A percentile compares a stretch with the other conserved stretches of the same genome.
These are phyloP conservation scores for Aspergillus biplanus DNA, from an alignment of 495 filamentous ascomycete genomes.

Conservation along the genomic window DNA sequence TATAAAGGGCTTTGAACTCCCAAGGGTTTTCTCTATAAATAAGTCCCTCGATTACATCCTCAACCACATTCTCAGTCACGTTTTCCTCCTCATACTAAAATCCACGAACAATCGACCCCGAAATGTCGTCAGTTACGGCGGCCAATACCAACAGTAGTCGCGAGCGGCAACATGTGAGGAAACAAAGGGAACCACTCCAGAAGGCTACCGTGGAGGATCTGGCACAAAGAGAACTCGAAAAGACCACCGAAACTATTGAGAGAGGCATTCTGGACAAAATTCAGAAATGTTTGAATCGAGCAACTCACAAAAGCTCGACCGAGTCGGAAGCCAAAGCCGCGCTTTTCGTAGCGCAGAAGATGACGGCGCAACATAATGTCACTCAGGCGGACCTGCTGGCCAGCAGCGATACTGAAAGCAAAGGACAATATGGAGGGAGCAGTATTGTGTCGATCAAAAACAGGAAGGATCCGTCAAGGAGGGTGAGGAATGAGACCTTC, in stretches of 20 bases:
- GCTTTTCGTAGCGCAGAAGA: conserved; percentile 30
- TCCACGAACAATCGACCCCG: neutral
- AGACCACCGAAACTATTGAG: conserved; percentile 8
- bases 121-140: neutral
- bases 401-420: conserved; percentile 16
- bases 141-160: neutral
- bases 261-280: conserved; percentile 31
- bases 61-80: neutral
- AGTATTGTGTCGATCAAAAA: conserved; percentile 25
- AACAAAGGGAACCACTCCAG: conserved; percentile 3
- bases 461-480: neutral
- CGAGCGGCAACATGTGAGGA: neutral
- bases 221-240: neutral
- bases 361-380: conserved; percentile 35
- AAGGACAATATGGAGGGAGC: conserved; percentile 24
- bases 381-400: conserved; percentile 32
- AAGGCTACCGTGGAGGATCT: conserved; percentile 16
- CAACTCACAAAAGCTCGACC: conserved; percentile 28
- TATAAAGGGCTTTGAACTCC: too few species aligned
- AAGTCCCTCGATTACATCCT: neutral
- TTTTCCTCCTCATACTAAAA: too few species aligned
- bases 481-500: conserved; percentile 8
- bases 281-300: conserved; percentile 35
- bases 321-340: conserved; percentile 34
- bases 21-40: too few species aligned